These are phyloP conservation scores for Solanum hybrid DNA, from an alignment of 305 asterid genomes.

Conservation along the genomic window DNA sequence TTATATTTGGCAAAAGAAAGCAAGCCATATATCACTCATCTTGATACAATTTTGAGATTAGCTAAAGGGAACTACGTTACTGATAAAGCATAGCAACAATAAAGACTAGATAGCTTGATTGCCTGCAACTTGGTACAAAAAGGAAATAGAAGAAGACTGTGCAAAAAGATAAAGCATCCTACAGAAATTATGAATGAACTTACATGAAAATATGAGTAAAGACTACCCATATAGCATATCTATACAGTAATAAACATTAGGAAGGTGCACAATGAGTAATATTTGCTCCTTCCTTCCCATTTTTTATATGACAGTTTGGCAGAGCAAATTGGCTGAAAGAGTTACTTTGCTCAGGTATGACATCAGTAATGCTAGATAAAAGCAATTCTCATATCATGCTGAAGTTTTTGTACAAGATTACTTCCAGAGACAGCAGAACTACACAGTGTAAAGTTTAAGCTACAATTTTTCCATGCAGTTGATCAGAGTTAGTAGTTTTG, in stretches of 20 bases:
- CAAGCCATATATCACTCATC: not conserved
- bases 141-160: not conserved
- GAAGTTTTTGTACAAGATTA: not conserved
- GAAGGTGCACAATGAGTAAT: not conserved
- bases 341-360: not conserved
- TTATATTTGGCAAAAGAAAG: not conserved
- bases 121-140: not conserved
- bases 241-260: not conserved
- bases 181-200: not conserved
- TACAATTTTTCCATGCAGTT: not conserved
- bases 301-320: not conserved
- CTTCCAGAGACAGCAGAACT: not conserved
- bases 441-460: not conserved
- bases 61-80: not conserved
- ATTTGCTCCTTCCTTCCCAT: not conserved
- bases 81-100: not conserved
- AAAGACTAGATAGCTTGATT: not conserved
- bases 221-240: not conserved
- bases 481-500: not conserved
- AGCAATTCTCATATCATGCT: not conserved
- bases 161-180: not conserved
- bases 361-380: not conserved
- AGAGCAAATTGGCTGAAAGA: not conserved
- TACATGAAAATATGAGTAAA: not conserved
- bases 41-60: not conserved